A percentile compares a stretch with the other conserved stretches of the same genome.
Evolutionary conservation across 1,284 basidiomycete genomes (phyloP).

Genomic region (Hypsizygus ulmarius): DNA sequence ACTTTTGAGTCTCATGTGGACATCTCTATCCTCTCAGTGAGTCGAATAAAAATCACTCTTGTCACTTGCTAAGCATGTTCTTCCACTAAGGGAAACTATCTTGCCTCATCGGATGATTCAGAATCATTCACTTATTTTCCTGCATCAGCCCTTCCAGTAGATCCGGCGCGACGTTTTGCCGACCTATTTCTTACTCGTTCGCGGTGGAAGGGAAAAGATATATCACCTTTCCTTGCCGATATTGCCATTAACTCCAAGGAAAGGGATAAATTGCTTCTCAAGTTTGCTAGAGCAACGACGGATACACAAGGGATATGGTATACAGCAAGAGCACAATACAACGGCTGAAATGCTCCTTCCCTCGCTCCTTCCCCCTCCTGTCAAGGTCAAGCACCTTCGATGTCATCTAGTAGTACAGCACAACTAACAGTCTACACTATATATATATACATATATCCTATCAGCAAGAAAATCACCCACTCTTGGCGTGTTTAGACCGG

Average conservation of each 20-base stretch:
- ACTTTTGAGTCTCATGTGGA: conserved; percentile 60
- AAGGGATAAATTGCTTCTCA: conserved; percentile 80
- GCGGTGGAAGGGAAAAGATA: conserved; percentile 78
- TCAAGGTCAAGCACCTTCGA: not conserved
- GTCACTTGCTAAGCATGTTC: not conserved
- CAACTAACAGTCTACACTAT: not conserved
- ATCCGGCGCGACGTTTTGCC: conserved; percentile 74
- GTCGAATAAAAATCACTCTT: conserved; percentile 22
- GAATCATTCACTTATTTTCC: conserved; percentile 61
- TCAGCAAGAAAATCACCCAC: conserved; percentile 5
- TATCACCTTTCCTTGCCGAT: conserved; percentile 77
- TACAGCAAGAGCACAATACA: conserved; percentile 59
- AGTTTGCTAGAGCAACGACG: conserved; percentile 78
- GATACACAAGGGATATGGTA: conserved; percentile 69
- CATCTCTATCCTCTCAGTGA: conserved; percentile 64
- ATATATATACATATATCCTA: not conserved
- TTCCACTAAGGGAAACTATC: conserved; percentile 68
- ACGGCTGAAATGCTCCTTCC: conserved; percentile 26
- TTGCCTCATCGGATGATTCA: conserved; percentile 36
- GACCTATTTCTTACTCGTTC: conserved; percentile 80
- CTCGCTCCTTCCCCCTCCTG: not conserved
- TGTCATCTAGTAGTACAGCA: not conserved
- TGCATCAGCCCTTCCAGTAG: conserved; percentile 65
- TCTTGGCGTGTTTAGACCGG: conserved; percentile 31
- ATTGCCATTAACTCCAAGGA: conserved; percentile 82